Base-by-base conservation (phyloP, 306 rosid species). In the Psophocarpus tetragonolobus region DNA sequence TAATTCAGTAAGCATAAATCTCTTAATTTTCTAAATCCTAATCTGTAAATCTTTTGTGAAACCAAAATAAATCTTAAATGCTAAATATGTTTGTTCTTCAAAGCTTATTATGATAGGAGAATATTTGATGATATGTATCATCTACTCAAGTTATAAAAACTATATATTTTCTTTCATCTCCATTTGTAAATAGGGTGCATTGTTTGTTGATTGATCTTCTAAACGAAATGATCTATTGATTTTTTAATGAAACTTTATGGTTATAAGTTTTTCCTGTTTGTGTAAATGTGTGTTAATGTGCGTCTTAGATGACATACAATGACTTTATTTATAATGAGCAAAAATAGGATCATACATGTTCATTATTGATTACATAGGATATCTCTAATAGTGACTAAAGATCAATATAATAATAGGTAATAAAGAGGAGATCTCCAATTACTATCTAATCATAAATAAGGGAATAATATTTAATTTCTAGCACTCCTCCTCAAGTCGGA, bases 1-100 rank as follows among this genome's bases (percentile, higher is more conserved):
- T 93, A 24, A 85, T 90, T 56, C 93, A 85, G 98, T 93, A 90
- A 36, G 97, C 76, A 27, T 61, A 14, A 73, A 68, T 78, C 61
- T 57, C 23, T 17, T 56, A n/a, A 29, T 7, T 77, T 56, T 53
- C 44, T 5, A 18, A 24, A 42, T 45, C 44, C 8, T 27, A 24
- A 42, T 45, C 1, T 26, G 26, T 64, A 57, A 23, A 64, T 77
- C 66, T 76, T 69, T 71, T 20, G 62, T 35, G 0, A 4, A 61
- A 61, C 67, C 12, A 30, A 61, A 21, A 42, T 8, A 38, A 14
- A 9, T 20, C 10, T 24, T 24, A 42, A 63, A 32, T 18, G 6
- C 20, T 61, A 39, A 69, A 29, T 36, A 13, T 56, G n/a, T 48
- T 75, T 61, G 38, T 66, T 69, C 44, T 47, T 44, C 38, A 13